Evolutionary conservation across 768 basidiomycete species (phyloP), one percentile per base, ranked within the genome.

Genomic region (Pulveroboletus sp.): DNA sequence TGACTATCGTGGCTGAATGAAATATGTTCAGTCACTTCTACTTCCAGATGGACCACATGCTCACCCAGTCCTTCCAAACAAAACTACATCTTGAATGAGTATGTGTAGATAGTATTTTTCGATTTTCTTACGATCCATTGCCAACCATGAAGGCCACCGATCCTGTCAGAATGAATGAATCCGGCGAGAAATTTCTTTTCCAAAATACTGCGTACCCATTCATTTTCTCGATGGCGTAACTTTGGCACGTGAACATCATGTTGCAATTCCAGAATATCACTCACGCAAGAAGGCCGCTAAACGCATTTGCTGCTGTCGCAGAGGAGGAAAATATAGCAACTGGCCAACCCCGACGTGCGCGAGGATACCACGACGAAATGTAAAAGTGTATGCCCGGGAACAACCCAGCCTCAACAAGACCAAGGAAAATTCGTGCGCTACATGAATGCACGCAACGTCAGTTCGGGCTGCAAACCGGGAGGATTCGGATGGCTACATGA

Each of bases 41-140:
- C 10, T 19, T 29, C 1, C 9, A 4, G 29, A 25, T 7, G 13
- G 13, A 29, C 23, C 8, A 19, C 35, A 33, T 10, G 31, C 36
- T 45, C 19, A 27, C 44, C 25, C 9, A 45, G 27, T 21, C 45
- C 36, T 32, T 45, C 36, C 29, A 45, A 19, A 45, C 36, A 45
- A 16, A 45, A 45, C 45, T 45, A n/a, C 36, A 32, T 20, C 27
- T 7, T n/a, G 8, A 16, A n/a, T 31, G 21, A 45, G 29, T 45
- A 21, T 29, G 4, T 23, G 36, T 8, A 16, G 2, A 45, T 10
- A 38, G 4, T 2, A n/a, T 31, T 20, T 2, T 20, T 37, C 21
- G 13, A 23, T 33, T 31, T 23, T 25, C 45, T 45, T 38, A 45
- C 45, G 16, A 45, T 45, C 45, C 45, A 45, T 13, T 45, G 45